Conservation (phyloP, 306 rosid species). For the Inga leiocalycina region DNA sequence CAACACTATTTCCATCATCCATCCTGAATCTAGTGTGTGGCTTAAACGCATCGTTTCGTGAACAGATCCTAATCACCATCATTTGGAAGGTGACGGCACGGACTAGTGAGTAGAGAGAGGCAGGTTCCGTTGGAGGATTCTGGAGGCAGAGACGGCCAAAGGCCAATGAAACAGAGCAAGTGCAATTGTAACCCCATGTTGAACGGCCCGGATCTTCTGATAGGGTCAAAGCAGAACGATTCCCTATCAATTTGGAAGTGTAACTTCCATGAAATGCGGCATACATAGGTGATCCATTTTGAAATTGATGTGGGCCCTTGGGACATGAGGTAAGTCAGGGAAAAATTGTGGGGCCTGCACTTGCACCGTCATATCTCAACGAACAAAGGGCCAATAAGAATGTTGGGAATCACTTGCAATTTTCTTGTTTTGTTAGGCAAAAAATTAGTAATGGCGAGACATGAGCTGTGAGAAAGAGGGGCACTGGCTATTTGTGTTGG, state of each 20-base stretch:
- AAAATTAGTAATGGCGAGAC: background rate
- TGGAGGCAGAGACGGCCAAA: background rate
- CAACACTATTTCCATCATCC: background rate
- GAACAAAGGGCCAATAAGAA: background rate
- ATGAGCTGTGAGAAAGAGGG: no score
- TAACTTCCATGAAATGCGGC: background rate
- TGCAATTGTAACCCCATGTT: background rate
- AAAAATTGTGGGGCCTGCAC: background rate
- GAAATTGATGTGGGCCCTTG: background rate
- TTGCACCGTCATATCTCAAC: background rate
- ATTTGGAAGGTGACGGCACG: background rate
- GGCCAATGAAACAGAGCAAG: background rate
- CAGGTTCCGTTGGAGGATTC: background rate
- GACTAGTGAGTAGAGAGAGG: no score
- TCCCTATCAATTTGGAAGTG: no score
- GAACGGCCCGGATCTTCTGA: background rate
- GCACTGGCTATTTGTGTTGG: no score
- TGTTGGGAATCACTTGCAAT: background rate
- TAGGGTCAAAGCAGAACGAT: no score
- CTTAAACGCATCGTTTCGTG: background rate
- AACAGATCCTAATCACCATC: constrained; percentile 20
- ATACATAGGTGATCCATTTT: background rate
- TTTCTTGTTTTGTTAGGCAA: background rate
- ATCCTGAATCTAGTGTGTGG: background rate
- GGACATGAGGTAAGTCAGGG: background rate